Percentiles rank a stretch among this genome's conserved stretches.
These are phyloP conservation scores for Blakeslea trispora DNA, from an alignment of 371 early-diverging fungal genomes.

Conservation along the genomic window DNA sequence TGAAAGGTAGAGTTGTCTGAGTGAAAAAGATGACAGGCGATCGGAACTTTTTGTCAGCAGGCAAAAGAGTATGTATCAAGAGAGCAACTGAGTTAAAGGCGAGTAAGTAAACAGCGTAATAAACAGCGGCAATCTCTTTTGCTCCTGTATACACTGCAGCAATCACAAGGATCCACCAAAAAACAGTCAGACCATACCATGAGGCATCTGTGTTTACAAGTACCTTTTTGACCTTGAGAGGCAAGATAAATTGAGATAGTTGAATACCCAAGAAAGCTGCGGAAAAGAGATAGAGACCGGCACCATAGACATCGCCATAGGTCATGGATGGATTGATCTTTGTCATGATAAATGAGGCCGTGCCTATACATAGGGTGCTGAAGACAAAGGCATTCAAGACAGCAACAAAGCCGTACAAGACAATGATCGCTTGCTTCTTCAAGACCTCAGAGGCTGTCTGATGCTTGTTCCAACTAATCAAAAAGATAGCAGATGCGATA, in stretches of 20 bases:
- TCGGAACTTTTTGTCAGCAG: conserved; percentile 25
- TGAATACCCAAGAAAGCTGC: conserved; percentile 43
- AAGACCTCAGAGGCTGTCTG: not conserved
- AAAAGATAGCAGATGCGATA: conserved; percentile 23
- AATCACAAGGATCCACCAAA: conserved; percentile 53
- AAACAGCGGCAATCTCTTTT: conserved; percentile 40
- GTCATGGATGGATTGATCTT: conserved; percentile 41
- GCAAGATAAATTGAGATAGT: conserved; percentile 36
- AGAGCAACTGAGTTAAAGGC: conserved; percentile 38
- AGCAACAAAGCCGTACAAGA: conserved; percentile 35
- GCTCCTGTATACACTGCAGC: conserved; percentile 30
- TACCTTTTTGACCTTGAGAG: conserved; percentile 25
- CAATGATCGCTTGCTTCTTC: not conserved
- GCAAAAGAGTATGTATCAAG: conserved; percentile 29
- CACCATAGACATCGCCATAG: conserved; percentile 44
- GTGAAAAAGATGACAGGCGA: conserved; percentile 38
- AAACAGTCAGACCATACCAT: conserved; percentile 42
- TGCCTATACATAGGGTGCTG: conserved; percentile 11
- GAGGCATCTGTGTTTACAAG: conserved; percentile 21
- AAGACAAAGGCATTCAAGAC: conserved; percentile 23
- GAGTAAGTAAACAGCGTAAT: conserved; percentile 46
- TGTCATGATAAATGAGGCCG: conserved; percentile 19
- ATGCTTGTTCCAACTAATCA: not conserved
- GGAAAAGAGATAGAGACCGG: conserved; percentile 35
- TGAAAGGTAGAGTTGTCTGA: conserved; percentile 45